A percentile compares a stretch with the other conserved stretches of the same genome.
phyloP scores from a whole-genome alignment of 495 filamentous ascomycete genomes.

The Penicillium ochrochloron region DNA sequence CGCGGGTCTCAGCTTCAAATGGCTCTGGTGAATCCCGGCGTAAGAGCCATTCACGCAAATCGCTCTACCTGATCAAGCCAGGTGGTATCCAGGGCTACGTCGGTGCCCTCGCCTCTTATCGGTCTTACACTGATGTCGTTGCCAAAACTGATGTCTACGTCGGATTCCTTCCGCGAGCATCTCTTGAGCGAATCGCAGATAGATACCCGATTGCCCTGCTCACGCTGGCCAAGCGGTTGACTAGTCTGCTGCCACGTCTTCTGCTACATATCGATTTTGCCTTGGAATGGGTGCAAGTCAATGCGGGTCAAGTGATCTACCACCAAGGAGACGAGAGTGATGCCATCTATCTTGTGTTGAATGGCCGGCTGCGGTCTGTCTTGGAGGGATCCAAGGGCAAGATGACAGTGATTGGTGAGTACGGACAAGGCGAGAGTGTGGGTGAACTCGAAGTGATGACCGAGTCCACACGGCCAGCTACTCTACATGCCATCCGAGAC shows the following conservation, averaged over 20 bases:
- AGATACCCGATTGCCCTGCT: conserved; percentile 88
- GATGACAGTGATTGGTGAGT: conserved; percentile 91
- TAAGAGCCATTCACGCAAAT: conserved; percentile 62
- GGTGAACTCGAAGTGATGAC: conserved; percentile 97
- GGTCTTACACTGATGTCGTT: conserved; percentile 94
- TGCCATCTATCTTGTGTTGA: conserved; percentile 96
- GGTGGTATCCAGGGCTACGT: conserved; percentile 94
- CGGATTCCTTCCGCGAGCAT: conserved; percentile 85
- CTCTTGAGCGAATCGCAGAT: conserved; percentile 90
- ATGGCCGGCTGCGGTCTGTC: conserved; percentile 83
- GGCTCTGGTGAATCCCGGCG: conserved; percentile 48
- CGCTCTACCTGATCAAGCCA: conserved; percentile 91
- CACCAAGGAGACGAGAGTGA: conserved; percentile 96
- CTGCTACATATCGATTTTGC: conserved; percentile 98
- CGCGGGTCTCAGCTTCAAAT: conserved; percentile 39
- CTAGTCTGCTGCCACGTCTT: conserved; percentile 84
- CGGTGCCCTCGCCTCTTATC: conserved; percentile 88
- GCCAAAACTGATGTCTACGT: conserved; percentile 99
- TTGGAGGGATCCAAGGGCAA: conserved; percentile 76
- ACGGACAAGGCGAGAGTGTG: conserved; percentile 95
- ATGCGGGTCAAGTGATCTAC: conserved; percentile 91
- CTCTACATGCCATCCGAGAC: conserved; percentile 93
- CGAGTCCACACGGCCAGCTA: conserved; percentile 84
- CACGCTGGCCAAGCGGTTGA: conserved; percentile 93
- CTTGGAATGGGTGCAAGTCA: conserved; percentile 95